These are phyloP conservation scores for Fusarium armeniacum DNA, from an alignment of 2,329 filamentous ascomycete genomes.

Conservation along the genomic window DNA sequence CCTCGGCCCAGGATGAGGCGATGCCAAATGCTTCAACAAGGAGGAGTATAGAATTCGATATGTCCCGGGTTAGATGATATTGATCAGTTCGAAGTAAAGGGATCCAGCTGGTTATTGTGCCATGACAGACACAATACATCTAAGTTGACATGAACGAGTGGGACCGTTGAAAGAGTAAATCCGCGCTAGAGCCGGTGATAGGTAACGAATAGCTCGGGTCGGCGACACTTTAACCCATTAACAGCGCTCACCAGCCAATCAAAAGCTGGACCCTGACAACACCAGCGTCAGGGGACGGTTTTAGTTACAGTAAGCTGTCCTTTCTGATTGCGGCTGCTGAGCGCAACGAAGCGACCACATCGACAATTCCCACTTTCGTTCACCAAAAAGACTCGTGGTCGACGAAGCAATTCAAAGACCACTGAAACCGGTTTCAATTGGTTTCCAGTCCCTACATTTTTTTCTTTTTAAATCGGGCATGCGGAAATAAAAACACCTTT, in stretches of 20 bases:
- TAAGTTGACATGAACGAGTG: constrained; percentile 2
- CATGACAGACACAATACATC: not conserved
- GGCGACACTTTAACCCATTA: constrained; percentile 48
- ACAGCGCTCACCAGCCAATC: constrained; percentile 36
- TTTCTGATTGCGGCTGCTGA: constrained; percentile 45
- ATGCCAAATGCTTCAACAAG: not conserved
- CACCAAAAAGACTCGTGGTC: constrained; percentile 16
- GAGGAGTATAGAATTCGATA: not conserved
- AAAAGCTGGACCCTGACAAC: constrained; percentile 42
- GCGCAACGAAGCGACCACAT: constrained; percentile 35
- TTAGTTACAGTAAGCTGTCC: constrained; percentile 50
- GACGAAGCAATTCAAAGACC: constrained; percentile 20
- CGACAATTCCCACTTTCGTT: constrained; percentile 27
- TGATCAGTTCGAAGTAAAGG: not conserved
- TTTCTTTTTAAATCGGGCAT: constrained; percentile 38
- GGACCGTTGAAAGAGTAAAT: constrained; percentile 2
- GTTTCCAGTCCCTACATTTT: constrained; percentile 20
- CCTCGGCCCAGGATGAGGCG: not conserved
- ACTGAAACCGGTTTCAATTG: constrained; percentile 32
- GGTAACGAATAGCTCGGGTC: constrained; percentile 37
- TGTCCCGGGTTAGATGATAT: not conserved
- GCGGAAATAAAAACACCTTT: constrained; percentile 37
- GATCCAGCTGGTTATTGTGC: not conserved
- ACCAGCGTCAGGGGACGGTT: constrained; percentile 40
- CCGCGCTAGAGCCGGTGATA: constrained; percentile 10